Conservation (phyloP, 2,329 filamentous ascomycete species). For the Penicillium sp. region DNA sequence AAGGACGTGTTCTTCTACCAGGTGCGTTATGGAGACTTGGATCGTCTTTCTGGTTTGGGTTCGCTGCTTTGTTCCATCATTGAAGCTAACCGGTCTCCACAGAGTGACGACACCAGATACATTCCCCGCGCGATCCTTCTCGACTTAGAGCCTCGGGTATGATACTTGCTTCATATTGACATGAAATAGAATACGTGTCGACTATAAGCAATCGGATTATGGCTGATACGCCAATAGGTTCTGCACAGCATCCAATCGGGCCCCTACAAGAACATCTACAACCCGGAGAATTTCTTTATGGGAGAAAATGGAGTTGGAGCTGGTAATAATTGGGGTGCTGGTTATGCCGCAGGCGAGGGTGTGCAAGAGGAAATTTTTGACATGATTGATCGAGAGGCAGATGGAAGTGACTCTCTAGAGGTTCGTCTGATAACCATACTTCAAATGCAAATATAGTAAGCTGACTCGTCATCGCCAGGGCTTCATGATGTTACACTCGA, state of each 20-base stretch:
- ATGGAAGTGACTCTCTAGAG: constrained; percentile 95
- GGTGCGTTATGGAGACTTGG: constrained; percentile 31
- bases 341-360: constrained; percentile 86
- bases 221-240: constrained; percentile 53
- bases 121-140: constrained; percentile 95
- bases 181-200: not conserved
- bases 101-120: constrained; percentile 97
- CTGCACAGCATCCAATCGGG: constrained; percentile 91
- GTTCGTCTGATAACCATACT: constrained; percentile 40
- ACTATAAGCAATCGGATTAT: not conserved
- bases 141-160: constrained; percentile 86
- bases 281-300: constrained; percentile 98
- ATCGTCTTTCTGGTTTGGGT: not conserved
- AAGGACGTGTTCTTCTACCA: constrained; percentile 99
- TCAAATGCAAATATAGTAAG: constrained; percentile 1
- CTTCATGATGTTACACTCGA: constrained; percentile 98
- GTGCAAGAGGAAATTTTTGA: constrained; percentile 98
- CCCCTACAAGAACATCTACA: constrained; percentile 98
- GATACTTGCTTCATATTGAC: constrained; percentile 17
- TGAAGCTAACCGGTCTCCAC: constrained; percentile 8
- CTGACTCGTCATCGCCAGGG: constrained; percentile 53
- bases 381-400: constrained; percentile 98
- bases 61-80: not conserved
- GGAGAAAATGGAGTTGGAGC: constrained; percentile 91
- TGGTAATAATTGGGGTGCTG: constrained; percentile 97